These are phyloP conservation scores for Domatiomyces globalis DNA, from an alignment of 2,329 filamentous ascomycete genomes.

Conservation along the genomic window DNA sequence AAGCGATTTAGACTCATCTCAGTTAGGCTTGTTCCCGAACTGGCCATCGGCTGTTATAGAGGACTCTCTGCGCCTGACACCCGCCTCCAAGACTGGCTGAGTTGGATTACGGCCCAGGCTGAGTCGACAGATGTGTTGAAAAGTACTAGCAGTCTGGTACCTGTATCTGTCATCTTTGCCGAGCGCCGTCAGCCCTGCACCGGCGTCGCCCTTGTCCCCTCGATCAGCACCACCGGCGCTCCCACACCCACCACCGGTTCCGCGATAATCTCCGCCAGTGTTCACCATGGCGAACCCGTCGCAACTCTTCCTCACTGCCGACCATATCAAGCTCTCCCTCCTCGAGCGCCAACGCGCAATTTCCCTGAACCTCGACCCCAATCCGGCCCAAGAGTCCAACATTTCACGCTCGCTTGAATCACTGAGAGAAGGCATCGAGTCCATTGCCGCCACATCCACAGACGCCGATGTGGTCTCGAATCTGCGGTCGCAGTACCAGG, in stretches of 20 bases:
- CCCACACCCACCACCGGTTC: background rate
- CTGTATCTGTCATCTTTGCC: no score
- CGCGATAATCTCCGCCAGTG: background rate
- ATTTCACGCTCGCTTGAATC: slow-evolving; percentile 81
- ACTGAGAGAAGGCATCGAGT: slow-evolving; percentile 63
- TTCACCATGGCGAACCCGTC: slow-evolving; percentile 40
- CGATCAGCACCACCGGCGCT: background rate
- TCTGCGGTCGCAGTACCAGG: slow-evolving; percentile 59
- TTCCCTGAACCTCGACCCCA: slow-evolving; percentile 61
- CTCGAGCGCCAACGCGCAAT: slow-evolving; percentile 81
- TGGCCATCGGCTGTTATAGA: no score
- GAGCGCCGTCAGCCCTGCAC: no score
- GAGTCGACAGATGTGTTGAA: no score
- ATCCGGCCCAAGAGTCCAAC: slow-evolving; percentile 65
- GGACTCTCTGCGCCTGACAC: no score
- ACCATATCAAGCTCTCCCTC: slow-evolving; percentile 92
- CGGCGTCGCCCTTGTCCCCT: background rate
- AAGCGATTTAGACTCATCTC: no score
- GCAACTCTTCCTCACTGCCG: slow-evolving; percentile 82
- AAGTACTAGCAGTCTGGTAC: no score
- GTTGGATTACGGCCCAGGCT: no score
- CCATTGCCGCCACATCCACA: slow-evolving; percentile 38
- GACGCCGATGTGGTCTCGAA: slow-evolving; percentile 32
- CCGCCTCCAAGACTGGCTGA: no score
- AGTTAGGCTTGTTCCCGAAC: no score